Evolutionary conservation across 805 yeast genomes (phyloP).

Genomic region (Cyberlindnera americana): DNA sequence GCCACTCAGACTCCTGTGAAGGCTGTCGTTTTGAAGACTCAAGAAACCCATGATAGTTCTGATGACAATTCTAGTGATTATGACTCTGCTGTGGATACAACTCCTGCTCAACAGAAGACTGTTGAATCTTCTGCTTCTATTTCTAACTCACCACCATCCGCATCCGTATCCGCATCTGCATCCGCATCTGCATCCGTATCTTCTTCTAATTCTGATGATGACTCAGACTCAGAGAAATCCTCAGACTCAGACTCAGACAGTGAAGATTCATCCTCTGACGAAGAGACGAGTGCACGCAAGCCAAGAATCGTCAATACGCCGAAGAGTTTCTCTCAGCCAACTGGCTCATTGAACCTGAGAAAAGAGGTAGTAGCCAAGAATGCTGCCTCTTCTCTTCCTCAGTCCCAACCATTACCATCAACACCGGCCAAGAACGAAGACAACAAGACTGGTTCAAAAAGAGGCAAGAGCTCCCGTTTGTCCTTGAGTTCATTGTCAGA

Average conservation of each 20-base stretch:
- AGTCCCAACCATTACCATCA: conserved; percentile 17
- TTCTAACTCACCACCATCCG: not conserved
- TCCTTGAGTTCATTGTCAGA: conserved; percentile 55
- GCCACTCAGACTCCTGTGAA: not conserved
- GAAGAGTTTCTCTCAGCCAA: conserved; percentile 27
- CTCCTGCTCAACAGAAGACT: conserved; percentile 13
- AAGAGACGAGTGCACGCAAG: conserved; percentile 28
- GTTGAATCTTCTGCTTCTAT: not conserved
- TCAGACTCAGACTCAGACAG: conserved; percentile 33
- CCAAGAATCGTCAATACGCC: conserved; percentile 49
- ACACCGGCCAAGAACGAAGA: conserved; percentile 16
- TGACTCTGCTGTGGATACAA: conserved; percentile 1
- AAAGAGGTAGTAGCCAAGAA: conserved; percentile 16
- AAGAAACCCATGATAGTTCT: not conserved
- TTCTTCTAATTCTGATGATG: conserved; percentile 1
- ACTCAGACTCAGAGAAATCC: not conserved
- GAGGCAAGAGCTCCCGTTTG: conserved; percentile 29
- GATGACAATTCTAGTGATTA: not conserved
- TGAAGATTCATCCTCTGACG: conserved; percentile 33
- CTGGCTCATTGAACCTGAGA: conserved; percentile 11
- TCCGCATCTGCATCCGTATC: no score
- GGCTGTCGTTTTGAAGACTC: not conserved
- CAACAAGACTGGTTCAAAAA: conserved; percentile 19
- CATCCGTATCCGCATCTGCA: no score
- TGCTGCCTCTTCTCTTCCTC: conserved; percentile 3